Base-by-base conservation (phyloP, 2,329 filamentous ascomycete species). In the Dactylonectria estremocensis region DNA sequence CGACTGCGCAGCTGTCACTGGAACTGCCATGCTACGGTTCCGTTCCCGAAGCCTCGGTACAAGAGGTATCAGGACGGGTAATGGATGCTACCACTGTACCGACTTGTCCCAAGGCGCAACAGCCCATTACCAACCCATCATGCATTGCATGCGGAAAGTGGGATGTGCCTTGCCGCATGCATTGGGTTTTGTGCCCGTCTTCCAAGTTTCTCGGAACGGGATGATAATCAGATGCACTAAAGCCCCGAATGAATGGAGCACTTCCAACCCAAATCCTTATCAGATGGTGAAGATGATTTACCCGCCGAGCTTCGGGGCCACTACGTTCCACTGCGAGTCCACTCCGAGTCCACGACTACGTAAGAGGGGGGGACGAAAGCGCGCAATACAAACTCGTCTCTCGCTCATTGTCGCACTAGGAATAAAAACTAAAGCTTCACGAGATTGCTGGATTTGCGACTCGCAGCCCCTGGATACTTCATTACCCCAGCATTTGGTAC, bases 41-140 rank as follows among this genome's bases (percentile, higher is more conserved):
- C 14, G 40, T 50, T 52, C 18, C 63, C 63, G 57, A 53, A 50
- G 63, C 52, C 63, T 66, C 63, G 63, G 63, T 57, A 66, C 43
- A 14, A 28, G 7, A 31, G 55, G n/a, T 20, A 37, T 16, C 3
- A 18, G 22, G 43, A 20, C 5, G 20, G 2, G 20, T 16, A 22
- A 40, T 16, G 35, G 35, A 40, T 40, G 35, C 10, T 40, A 16
- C 35, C 24, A 7, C 24, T 28, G 24, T 28, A 28, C 24, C 24
- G 24, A 28, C 24, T 28, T 28, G 24, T 13, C 35, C 35, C 35
- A 40, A 14, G 14, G 35, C 3, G 3, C 35, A 8, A 14, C n/a
- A 14, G 14, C 40, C 9, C 14, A n/a, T 43, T 43, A 5, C n/a
- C 40, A n/a, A n/a, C 16, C 16, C 14, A 18, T 14, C 40, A 14